Conservation (phyloP, 2,329 filamentous ascomycete species). For the Phaeosphaeriaceae sp. region DNA sequence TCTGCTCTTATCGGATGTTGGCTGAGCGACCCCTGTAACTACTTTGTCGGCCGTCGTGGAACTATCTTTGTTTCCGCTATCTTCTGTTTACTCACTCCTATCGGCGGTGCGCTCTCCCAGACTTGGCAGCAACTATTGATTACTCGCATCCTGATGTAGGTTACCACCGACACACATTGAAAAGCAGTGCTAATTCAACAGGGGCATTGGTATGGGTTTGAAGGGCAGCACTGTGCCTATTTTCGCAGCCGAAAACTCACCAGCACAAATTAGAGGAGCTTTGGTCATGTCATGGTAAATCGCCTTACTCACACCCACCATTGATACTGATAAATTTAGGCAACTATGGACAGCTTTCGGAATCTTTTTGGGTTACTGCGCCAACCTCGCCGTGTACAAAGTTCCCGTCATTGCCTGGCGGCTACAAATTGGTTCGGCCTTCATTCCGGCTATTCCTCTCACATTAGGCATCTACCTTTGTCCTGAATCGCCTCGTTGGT, state of each 20-base stretch:
- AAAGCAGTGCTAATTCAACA: no score
- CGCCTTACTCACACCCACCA: background rate
- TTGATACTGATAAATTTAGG: slow-evolving; percentile 1
- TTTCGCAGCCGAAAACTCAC: slow-evolving; percentile 1
- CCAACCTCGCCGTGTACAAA: slow-evolving; percentile 3
- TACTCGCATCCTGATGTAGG: slow-evolving; percentile 25
- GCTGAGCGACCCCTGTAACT: slow-evolving; percentile 36
- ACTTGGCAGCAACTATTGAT: slow-evolving; percentile 32
- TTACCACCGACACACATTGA: background rate
- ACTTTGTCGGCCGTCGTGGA: slow-evolving; percentile 35
- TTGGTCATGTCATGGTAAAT: background rate
- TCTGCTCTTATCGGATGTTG: slow-evolving; percentile 37
- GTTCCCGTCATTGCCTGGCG: slow-evolving; percentile 1
- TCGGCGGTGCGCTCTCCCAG: slow-evolving; percentile 29
- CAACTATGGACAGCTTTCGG: slow-evolving; percentile 3
- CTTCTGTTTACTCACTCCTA: slow-evolving; percentile 32
- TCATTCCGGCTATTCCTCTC: slow-evolving; percentile 1
- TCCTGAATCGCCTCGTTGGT: slow-evolving; percentile 3
- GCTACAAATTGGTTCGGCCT: slow-evolving; percentile 2
- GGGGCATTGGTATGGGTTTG: slow-evolving; percentile 3
- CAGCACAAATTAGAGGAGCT: slow-evolving; percentile 2
- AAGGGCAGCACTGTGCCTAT: slow-evolving; percentile 3
- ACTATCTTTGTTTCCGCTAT: slow-evolving; percentile 37
- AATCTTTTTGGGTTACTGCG: slow-evolving; percentile 1
- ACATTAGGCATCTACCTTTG: background rate